phyloP scores from a whole-genome alignment of 345 rosid genomes.

The Eutrema japonicum region DNA sequence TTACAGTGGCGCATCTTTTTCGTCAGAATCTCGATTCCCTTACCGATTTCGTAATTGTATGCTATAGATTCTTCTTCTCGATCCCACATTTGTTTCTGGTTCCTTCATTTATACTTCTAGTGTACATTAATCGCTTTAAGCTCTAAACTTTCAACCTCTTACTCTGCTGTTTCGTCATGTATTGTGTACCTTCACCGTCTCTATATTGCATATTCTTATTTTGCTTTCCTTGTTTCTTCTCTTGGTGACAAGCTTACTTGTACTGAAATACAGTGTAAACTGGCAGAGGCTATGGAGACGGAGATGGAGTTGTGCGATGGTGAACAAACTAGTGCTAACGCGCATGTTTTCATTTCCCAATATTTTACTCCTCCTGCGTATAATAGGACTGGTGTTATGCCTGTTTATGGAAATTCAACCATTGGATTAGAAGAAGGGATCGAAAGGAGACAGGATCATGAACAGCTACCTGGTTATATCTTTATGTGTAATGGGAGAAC shows the following conservation, averaged over 20 bases:
- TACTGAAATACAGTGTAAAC: background rate
- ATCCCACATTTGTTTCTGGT: slow-evolving; percentile 19
- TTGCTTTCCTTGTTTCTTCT: background rate
- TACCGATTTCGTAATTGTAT: background rate
- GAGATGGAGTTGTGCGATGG: slow-evolving; percentile 44
- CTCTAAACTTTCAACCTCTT: background rate
- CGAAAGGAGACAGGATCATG: slow-evolving; percentile 26
- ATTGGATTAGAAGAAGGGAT: slow-evolving; percentile 26
- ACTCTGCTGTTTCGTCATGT: background rate
- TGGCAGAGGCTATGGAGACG: slow-evolving; percentile 40
- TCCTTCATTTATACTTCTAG: background rate
- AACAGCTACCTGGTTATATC: slow-evolving; percentile 53
- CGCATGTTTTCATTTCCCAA: slow-evolving; percentile 1
- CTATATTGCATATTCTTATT: background rate
- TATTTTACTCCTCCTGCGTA: slow-evolving; percentile 13
- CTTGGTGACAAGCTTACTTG: slow-evolving; percentile 2
- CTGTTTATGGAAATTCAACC: slow-evolving; percentile 28
- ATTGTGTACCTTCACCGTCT: background rate
- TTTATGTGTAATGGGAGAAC: slow-evolving; percentile 59
- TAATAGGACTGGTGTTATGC: slow-evolving; percentile 7
- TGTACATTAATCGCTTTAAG: background rate
- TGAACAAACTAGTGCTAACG: slow-evolving; percentile 31
- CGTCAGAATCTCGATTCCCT: background rate
- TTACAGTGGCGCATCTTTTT: background rate
- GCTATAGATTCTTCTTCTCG: background rate